These are phyloP conservation scores for Rutidosis leptorrhynchoides DNA, from an alignment of 129 eudicot genomes.

Conservation along the genomic window DNA sequence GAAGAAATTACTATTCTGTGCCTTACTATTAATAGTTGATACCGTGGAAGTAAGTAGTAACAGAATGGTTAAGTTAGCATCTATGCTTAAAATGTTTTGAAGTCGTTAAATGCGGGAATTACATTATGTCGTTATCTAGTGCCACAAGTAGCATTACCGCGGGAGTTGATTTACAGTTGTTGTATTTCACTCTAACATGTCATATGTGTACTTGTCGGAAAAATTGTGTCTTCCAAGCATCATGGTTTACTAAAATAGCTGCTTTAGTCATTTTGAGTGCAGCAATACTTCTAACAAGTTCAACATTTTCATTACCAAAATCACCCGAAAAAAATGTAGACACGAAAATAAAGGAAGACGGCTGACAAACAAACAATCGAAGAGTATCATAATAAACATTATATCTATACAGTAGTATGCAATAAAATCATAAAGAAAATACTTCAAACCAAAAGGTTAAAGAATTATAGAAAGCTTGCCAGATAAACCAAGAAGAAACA, in stretches of 20 bases:
- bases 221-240: slow-evolving; percentile 75
- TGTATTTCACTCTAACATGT: background rate
- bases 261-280: slow-evolving; percentile 59
- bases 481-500: slow-evolving; percentile 29
- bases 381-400: slow-evolving; percentile 3
- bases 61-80: background rate
- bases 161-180: background rate
- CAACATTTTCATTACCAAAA: slow-evolving; percentile 85
- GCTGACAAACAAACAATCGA: slow-evolving; percentile 19
- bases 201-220: slow-evolving; percentile 35
- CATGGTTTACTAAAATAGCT: slow-evolving; percentile 84
- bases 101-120: background rate
- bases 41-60: background rate
- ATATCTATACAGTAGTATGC: background rate
- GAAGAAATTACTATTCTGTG: background rate
- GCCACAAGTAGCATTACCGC: background rate
- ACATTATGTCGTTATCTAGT: background rate
- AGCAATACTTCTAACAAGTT: slow-evolving; percentile 79
- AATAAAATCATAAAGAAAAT: background rate
- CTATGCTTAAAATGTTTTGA: background rate
- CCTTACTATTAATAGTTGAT: background rate
- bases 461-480: slow-evolving; percentile 30
- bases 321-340: slow-evolving; percentile 54
- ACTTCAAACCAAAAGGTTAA: slow-evolving; percentile 17
- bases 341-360: slow-evolving; percentile 14